A percentile compares a stretch with the other conserved stretches of the same genome.
These are phyloP conservation scores for Mortierella sp. DNA, from an alignment of 371 early-diverging fungal genomes.

Conservation along the genomic window DNA sequence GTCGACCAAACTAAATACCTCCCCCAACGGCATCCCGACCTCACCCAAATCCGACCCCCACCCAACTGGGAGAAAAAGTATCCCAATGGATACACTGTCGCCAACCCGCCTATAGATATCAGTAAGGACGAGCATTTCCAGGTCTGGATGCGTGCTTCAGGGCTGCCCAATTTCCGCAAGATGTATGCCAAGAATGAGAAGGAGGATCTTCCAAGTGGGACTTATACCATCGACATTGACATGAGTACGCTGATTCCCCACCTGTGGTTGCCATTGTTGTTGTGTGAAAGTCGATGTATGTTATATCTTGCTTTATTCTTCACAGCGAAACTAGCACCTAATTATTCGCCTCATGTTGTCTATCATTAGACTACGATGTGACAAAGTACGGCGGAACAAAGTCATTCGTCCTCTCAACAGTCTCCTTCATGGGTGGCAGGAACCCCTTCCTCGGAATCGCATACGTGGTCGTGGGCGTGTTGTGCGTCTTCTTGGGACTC, in stretches of 20 bases:
- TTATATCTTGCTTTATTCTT: neutral
- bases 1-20: conserved; percentile 84
- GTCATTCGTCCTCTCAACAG: conserved; percentile 91
- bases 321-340: neutral
- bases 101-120: conserved; percentile 78
- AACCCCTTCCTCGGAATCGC: conserved; percentile 96
- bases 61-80: conserved; percentile 79
- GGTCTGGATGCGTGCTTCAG: conserved; percentile 99
- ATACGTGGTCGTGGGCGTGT: conserved; percentile 88
- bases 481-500: conserved; percentile 89
- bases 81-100: conserved; percentile 71
- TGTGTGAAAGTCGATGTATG: neutral
- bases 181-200: conserved; percentile 87
- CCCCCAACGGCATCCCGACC: conserved; percentile 65
- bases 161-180: conserved; percentile 97
- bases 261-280: conserved; percentile 7
- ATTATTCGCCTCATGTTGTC: neutral
- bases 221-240: conserved; percentile 77
- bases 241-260: conserved; percentile 63
- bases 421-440: conserved; percentile 93
- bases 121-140: conserved; percentile 86
- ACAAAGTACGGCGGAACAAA: conserved; percentile 89
- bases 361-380: conserved; percentile 81
- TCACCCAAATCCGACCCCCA: conserved; percentile 74
- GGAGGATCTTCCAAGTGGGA: conserved; percentile 69